These are phyloP conservation scores for Cerrena zonata DNA, from an alignment of 1,284 basidiomycete species.

Conservation along the genomic window DNA sequence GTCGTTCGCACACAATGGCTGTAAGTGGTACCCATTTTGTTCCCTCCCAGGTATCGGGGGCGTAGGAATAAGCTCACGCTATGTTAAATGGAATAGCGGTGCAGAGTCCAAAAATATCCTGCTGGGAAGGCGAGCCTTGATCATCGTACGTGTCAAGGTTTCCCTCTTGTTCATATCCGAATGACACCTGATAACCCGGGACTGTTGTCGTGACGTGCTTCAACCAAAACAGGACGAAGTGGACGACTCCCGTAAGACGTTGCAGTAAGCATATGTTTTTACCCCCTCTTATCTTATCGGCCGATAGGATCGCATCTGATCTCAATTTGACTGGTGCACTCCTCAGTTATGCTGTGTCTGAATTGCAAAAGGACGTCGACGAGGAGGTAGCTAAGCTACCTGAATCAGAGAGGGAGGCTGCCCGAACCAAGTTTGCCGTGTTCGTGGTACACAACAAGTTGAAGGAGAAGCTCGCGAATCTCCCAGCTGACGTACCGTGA, in stretches of 20 bases:
- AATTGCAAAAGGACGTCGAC: slow-evolving; percentile 84
- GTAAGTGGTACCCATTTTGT: slow-evolving; percentile 43
- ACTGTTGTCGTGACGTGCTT: too few relatives aligned
- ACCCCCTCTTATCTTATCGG: not conserved
- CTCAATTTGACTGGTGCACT: not conserved
- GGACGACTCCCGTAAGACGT: slow-evolving; percentile 87
- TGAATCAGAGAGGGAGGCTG: slow-evolving; percentile 63
- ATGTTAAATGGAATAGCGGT: slow-evolving; percentile 36
- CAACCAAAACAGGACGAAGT: slow-evolving; percentile 92
- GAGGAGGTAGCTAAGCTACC: slow-evolving; percentile 59
- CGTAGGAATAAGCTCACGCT: not conserved
- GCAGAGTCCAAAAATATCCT: slow-evolving; percentile 64
- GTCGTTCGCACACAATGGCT: slow-evolving; percentile 90
- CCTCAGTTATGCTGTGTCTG: slow-evolving; percentile 76
- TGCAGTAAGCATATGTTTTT: slow-evolving; percentile 51
- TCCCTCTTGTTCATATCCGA: not conserved
- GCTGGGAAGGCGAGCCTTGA: slow-evolving; percentile 73
- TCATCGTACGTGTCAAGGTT: slow-evolving; percentile 52
- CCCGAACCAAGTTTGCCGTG: slow-evolving; percentile 78
- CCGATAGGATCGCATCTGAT: slow-evolving; percentile 4
- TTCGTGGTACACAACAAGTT: slow-evolving; percentile 96
- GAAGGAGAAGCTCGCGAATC: slow-evolving; percentile 73
- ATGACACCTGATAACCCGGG: too few relatives aligned
- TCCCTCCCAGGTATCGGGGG: not conserved
- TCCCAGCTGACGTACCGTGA: slow-evolving; percentile 65